Evolutionary conservation across 805 yeast genomes (phyloP), one percentile per base, ranked within the genome.

Genomic region (Torulaspora indica): DNA sequence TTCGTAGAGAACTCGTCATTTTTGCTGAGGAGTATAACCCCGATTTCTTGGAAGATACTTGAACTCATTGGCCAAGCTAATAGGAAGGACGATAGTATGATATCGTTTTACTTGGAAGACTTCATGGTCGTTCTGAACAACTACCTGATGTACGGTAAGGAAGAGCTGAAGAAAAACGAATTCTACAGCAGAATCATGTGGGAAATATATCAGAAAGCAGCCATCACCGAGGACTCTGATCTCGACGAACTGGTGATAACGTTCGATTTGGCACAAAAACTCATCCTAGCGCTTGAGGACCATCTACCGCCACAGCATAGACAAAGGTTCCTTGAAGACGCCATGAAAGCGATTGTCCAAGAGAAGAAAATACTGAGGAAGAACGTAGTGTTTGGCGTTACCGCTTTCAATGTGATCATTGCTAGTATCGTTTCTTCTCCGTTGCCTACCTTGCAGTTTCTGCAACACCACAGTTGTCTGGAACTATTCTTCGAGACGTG

Each of bases 41-140:
- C 85, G 5, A 65, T 72, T 25, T 79, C 89, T 72, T 91, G 97
- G 96, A 72, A 72, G 43, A 66, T 82, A 37, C 80, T 88, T 53
- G 78, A 73, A 40, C 64, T 85, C 63, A 70, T 69, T 40, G 57
- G 64, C 4, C 60, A 62, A 42, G 53, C 61, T 42, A 61, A 58
- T 40, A 49, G 57, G 30, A 52, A 61, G 36, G 67, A 66, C 3
- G 61, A 65, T 8, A 79, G 79, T 17, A 70, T 76, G 55, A 84
- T 87, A 4, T 67, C 81, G 14, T 69, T 79, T 67, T 82, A 80
- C 58, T 57, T 88, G 35, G 95, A 86, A 54, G 97, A 90, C 52
- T 72, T 85, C 36, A 69, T 76, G 59, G 83, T 90, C 6, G 74
- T 85, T 13, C 66, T 93, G 46, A 84, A 83, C 54, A 87, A 87